Base-by-base conservation (phyloP, 371 early-diverging fungal species). In the Apophysomyces trapeziformis region DNA sequence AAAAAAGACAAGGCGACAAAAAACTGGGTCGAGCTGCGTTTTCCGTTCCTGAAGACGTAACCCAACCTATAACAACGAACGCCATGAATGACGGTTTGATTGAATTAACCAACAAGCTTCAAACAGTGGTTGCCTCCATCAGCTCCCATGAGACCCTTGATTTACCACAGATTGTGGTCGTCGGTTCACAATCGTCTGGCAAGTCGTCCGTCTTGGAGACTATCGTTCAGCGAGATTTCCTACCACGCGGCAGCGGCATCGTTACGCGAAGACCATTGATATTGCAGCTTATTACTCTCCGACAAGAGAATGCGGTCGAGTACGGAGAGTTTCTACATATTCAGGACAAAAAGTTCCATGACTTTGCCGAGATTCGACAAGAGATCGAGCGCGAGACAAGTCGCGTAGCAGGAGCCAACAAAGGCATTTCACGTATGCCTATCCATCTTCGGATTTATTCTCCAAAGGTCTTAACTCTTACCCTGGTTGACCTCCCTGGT, bases 401-500 rank as follows among this genome's bases (percentile, higher is more conserved):
- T 43, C 86, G 96, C 61, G 76, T 95, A 36, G 91, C 96, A 5
- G 95, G 95, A 21, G 80, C 75, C 56, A 96, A 96, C 82, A 96
- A 95, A 73, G 95, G 90, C 16, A 95, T 95, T 43, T 87, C 92
- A 36, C 87, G 89, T 64, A 84, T 87, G 47, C 96, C 96, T 18
- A 97, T 98, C 63, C 92, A 95, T 70, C 83, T 98, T 59, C 94
- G 93, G 73, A 90, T 96, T 47, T 89, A 86, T 72, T 93, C 93
- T 2, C 85, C 91, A 36, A 90, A 92, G 45, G 95, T 95, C n/a
- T 84, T 97, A 41, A 95, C 92, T 58, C 72, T 98, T 61, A 98
- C 97, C 7, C 78, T 98, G 35, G 94, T 97, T 18, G 98, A 98
- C 83, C 79, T 98, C 59, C 98, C 98, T 7, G 98, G 98, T 16